Evolutionary conservation across 2,329 filamentous ascomycete genomes (phyloP).

Genomic region (Clarireedia paspali): DNA sequence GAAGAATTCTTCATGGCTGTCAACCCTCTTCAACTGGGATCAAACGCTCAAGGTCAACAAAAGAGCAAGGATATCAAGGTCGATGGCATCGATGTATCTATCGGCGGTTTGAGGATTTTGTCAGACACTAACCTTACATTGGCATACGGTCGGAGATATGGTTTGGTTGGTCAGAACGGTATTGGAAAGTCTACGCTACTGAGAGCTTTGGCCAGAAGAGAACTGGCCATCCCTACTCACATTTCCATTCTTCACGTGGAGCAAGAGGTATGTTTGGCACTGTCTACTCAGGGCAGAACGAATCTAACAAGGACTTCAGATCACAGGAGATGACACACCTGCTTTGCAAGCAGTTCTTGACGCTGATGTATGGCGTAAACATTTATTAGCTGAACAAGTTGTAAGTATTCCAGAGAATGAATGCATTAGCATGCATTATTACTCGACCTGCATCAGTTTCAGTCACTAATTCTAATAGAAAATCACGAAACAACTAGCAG

Average conservation of each 20-base stretch:
- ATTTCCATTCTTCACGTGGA: constrained; percentile 99
- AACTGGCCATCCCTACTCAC: constrained; percentile 89
- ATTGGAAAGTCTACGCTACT: constrained; percentile 96
- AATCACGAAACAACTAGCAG: constrained; percentile 67
- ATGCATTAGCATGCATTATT: background rate
- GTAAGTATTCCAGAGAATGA: constrained; percentile 39
- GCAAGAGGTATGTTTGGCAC: constrained; percentile 62
- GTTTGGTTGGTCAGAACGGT: constrained; percentile 98
- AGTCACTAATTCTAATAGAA: constrained; percentile 39
- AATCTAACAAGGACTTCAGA: constrained; percentile 39
- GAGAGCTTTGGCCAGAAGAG: constrained; percentile 83
- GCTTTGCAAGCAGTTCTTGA: constrained; percentile 93
- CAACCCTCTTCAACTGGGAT: constrained; percentile 86
- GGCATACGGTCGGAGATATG: constrained; percentile 88
- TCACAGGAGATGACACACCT: constrained; percentile 89
- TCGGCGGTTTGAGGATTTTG: constrained; percentile 80
- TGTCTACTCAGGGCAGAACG: constrained; percentile 16
- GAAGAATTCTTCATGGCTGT: constrained; percentile 99
- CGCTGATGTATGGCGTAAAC: constrained; percentile 97
- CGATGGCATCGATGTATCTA: constrained; percentile 90
- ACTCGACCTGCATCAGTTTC: background rate
- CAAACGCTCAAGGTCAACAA: constrained; percentile 54
- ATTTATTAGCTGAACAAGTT: constrained; percentile 80
- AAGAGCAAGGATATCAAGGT: constrained; percentile 99
- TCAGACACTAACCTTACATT: constrained; percentile 86